Evolutionary conservation across 768 basidiomycete species (phyloP).

Genomic region (Albatrellus ellisii): DNA sequence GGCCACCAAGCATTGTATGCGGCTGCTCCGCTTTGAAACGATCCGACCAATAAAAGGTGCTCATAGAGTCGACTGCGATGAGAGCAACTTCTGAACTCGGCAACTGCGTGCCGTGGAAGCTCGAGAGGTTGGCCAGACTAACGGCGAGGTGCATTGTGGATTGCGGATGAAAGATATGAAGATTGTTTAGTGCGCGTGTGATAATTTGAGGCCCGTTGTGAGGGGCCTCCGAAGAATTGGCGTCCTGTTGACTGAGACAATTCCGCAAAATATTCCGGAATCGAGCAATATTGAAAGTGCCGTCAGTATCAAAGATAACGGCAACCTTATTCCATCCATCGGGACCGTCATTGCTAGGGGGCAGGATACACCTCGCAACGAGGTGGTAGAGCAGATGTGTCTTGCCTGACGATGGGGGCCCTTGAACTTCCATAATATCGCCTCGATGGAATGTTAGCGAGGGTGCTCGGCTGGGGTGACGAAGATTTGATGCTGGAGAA

Average conservation of each 20-base stretch:
- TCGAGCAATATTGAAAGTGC: conserved; percentile 43
- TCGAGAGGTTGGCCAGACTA: conserved; percentile 44
- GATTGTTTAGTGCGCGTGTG: conserved; percentile 29
- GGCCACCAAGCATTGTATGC: conserved; percentile 17
- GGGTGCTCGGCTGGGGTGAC: conserved; percentile 8
- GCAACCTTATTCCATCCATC: conserved; percentile 55
- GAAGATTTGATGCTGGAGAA: conserved; percentile 9
- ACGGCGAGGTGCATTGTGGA: conserved; percentile 59
- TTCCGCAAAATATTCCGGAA: conserved; percentile 38
- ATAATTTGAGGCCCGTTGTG: conserved; percentile 16
- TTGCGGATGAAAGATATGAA: conserved; percentile 60
- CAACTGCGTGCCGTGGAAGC: conserved; percentile 35
- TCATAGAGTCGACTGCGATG: conserved; percentile 64
- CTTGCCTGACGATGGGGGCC: conserved; percentile 63
- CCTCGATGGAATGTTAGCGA: conserved; percentile 31
- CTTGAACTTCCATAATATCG: conserved; percentile 68
- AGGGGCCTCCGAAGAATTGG: no score
- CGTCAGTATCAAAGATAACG: conserved; percentile 60
- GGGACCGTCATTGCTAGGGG: conserved; percentile 18
- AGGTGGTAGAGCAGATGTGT: conserved; percentile 64
- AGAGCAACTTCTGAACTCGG: conserved; percentile 45
- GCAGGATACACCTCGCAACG: conserved; percentile 44
- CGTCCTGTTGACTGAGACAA: conserved; percentile 27
- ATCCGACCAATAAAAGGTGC: conserved; percentile 70
- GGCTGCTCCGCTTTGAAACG: conserved; percentile 46